phyloP scores from a whole-genome alignment of 2,329 filamentous ascomycete genomes.

The Aspergillus costaricaensis region DNA sequence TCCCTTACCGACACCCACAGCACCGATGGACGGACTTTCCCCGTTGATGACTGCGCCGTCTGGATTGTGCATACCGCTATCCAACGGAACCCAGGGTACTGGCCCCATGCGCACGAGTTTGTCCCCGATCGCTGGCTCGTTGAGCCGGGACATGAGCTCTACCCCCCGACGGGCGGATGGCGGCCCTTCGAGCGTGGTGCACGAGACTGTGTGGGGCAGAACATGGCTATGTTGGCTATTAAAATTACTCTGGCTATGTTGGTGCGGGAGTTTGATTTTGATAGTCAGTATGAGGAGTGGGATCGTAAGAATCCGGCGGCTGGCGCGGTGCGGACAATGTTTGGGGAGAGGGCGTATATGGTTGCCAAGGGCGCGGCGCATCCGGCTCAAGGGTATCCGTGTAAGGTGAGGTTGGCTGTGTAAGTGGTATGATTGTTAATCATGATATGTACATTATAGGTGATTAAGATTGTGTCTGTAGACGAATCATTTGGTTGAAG shows the following conservation, averaged over 20 bases:
- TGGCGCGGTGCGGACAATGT: not conserved
- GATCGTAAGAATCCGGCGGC: not conserved
- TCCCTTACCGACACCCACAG: constrained; percentile 1
- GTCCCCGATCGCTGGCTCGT: constrained; percentile 41
- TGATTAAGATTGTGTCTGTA: too few species aligned
- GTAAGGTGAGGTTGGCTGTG: not conserved
- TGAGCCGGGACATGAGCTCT: constrained; percentile 22
- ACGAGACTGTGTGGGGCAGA: constrained; percentile 53
- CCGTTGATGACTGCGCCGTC: constrained; percentile 17
- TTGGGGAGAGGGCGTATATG: not conserved
- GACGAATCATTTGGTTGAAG: too few species aligned
- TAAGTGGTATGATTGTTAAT: too few species aligned
- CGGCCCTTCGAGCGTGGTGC: constrained; percentile 53
- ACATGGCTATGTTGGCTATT: constrained; percentile 49
- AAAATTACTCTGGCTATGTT: constrained; percentile 29
- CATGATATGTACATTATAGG: too few species aligned
- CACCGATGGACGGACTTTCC: constrained; percentile 14
- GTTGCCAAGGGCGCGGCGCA: not conserved
- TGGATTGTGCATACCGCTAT: constrained; percentile 19
- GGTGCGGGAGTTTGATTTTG: constrained; percentile 23
- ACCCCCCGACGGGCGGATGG: constrained; percentile 44
- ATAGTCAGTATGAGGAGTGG: not conserved
- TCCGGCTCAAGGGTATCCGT: not conserved
- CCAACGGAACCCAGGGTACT: constrained; percentile 20
- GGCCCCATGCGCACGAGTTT: constrained; percentile 30